Evolutionary conservation across 768 basidiomycete genomes (phyloP), one percentile per base, ranked within the genome.

Genomic region (Psilocybe tampanensis): DNA sequence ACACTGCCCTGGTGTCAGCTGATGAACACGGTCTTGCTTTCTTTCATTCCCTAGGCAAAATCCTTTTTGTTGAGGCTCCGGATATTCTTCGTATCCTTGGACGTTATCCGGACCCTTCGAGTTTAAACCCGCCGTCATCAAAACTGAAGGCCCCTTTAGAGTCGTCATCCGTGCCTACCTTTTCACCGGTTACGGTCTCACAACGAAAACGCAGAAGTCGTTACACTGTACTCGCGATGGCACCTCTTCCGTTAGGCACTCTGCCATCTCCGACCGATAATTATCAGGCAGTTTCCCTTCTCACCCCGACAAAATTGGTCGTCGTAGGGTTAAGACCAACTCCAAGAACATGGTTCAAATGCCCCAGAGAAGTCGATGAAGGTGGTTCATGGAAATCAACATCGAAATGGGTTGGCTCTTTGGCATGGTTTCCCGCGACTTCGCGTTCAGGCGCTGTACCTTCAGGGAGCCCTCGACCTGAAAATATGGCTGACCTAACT

Each of bases 61-160:
- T 98, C 11, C 79, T 98, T 13, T 97, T 97, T 62, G 89, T 99
- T 6, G 95, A 98, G 44, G 95, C 95, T 12, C 87, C 92, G 15
- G 97, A 99, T 69, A 93, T 92, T 32, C 81, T 98, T 44, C 88
- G 97, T 17, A 92, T 99, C 51, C 80, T 98, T 2, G 97, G 97
- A 1, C 92, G 89, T 65, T 96, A 98, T 66, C 90, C 92, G 3
- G 83, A 87, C 42, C 42, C 62, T 15, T 42, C 62, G 49, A 58
- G 56, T 21, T 55, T 61, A 29, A 41, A 33, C 33, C 13, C 52
- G 12, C 18, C 39, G 19, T 26, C 22, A 26, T 23, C 29, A 8
- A 53, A 53, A 17, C 17, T 42, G n/a, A 21, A 32, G 22, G 54
- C 41, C 2, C 47, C 51, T 24, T n/a, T 54, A 42, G 48, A 61